Base-by-base conservation (phyloP, 305 asterid species). In the Fraxinus latifolia region DNA sequence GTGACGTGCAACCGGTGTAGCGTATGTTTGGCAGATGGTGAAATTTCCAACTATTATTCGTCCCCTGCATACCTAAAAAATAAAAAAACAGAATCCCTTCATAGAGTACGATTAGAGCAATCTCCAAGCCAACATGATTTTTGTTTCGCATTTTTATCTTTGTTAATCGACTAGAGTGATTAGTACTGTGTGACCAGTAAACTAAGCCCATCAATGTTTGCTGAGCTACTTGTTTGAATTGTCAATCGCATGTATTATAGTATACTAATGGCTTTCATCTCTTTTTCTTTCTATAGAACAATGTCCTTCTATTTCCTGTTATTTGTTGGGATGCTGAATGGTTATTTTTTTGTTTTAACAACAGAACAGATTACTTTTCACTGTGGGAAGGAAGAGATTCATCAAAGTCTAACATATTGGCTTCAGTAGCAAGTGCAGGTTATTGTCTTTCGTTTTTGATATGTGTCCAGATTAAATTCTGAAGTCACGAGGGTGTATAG, bases 391-490 rank as follows among this genome's bases (percentile, higher is more conserved):
- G 90, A 81, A 87, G 83, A 77, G 89, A 90, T 73, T 80, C 84
- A 7, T 83, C 81, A 19, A 80, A 87, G 79, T 87, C 81, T 74
- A 84, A 80, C 62, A 82, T 87, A 21, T 79, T 80, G 82, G 92
- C 92, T 78, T 88, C 96, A 21, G 92, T 88, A 82, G 77, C 92
- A 53, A 89, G 90, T 86, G 91, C 94, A 90, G 95, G 95, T 90
- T 55, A 75, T 71, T 67, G 4, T 68, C 15, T 58, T 34, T 4
- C 17, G 29, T 81, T n/a, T 74, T 60, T 42, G 27, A 36, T 79
- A 7, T 71, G 33, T 29, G 8, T 39, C 32, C 33, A 62, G 76
- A 31, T 70, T 75, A 33, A 36, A 65, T 42, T 65, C 71, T 71
- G 39, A 79, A 53, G 17, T 80, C 60, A 42, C 8, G 58, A 73